Evolutionary conservation across 73 alveolate genomes (phyloP).

Genomic region (Diophrys sp.): DNA sequence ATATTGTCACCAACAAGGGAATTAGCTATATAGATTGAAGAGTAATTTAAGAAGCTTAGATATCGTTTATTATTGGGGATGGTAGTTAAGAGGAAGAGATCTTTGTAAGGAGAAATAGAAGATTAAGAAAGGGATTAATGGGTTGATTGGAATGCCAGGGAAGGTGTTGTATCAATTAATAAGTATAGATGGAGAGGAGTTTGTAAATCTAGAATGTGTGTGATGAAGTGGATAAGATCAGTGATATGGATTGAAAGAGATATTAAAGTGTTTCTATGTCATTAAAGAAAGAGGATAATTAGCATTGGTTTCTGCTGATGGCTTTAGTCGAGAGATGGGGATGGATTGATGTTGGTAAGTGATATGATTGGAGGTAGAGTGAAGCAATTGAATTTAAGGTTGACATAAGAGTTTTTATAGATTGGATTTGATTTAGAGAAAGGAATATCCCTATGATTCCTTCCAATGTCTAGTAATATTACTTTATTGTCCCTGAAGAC

Average conservation of each 20-base stretch:
- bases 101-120: slow-evolving; percentile 88
- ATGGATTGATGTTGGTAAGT: slow-evolving; percentile 64
- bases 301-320: not conserved
- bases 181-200: slow-evolving; percentile 69
- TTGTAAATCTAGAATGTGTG: slow-evolving; percentile 63
- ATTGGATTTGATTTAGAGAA: slow-evolving; percentile 69
- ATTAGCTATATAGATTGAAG: slow-evolving; percentile 67
- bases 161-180: slow-evolving; percentile 88
- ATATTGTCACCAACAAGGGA: slow-evolving; percentile 87
- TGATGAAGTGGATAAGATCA: slow-evolving; percentile 95
- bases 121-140: slow-evolving; percentile 92
- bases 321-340: not conserved
- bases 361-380: slow-evolving; percentile 79
- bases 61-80: slow-evolving; percentile 69
- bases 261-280: slow-evolving; percentile 67
- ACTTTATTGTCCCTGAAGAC: slow-evolving; percentile 34
- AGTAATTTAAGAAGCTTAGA: slow-evolving; percentile 46
- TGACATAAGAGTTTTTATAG: slow-evolving; percentile 71
- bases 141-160: slow-evolving; percentile 94
- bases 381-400: slow-evolving; percentile 60
- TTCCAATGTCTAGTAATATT: slow-evolving; percentile 26
- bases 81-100: slow-evolving; percentile 91
- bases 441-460: slow-evolving; percentile 25
- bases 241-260: slow-evolving; percentile 94
- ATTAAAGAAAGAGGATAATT: slow-evolving; percentile 50